Evolutionary conservation across 140 eudicot genomes (phyloP).

Genomic region (Oenanthe javanica): DNA sequence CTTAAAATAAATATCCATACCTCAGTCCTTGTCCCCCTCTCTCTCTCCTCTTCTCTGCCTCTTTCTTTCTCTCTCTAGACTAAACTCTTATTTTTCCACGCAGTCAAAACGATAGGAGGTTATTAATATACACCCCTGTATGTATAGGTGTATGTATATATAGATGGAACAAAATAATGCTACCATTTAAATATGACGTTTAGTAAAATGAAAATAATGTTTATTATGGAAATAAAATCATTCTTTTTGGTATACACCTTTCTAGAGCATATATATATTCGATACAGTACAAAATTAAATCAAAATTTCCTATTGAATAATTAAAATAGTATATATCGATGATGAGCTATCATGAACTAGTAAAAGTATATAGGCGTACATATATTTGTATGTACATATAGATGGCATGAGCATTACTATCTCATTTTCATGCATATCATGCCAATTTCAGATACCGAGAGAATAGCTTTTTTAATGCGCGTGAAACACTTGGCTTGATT

Average conservation of each 20-base stretch:
- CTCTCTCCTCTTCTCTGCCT: background rate
- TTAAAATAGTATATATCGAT: background rate
- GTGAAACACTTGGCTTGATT: background rate
- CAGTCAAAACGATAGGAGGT: slow-evolving; percentile 13
- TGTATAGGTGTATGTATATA: background rate
- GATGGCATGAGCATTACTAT: slow-evolving; percentile 15
- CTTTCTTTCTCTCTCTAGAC: background rate
- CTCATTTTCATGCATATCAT: slow-evolving; percentile 15
- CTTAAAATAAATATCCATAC: background rate
- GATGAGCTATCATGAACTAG: background rate
- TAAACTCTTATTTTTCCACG: background rate
- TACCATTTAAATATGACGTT: background rate
- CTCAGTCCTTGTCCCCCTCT: slow-evolving; percentile 3
- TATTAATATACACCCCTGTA: slow-evolving; percentile 3
- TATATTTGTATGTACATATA: background rate
- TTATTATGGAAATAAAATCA: background rate
- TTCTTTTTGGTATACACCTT: background rate
- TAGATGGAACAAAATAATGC: background rate
- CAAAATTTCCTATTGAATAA: background rate
- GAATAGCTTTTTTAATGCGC: background rate
- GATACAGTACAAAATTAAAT: background rate
- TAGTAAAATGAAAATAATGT: background rate
- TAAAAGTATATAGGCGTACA: background rate
- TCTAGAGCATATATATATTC: background rate
- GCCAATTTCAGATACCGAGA: background rate